Evolutionary conservation across 75 land plant genomes (phyloP).

Genomic region (Cupressus sempervirens): DNA sequence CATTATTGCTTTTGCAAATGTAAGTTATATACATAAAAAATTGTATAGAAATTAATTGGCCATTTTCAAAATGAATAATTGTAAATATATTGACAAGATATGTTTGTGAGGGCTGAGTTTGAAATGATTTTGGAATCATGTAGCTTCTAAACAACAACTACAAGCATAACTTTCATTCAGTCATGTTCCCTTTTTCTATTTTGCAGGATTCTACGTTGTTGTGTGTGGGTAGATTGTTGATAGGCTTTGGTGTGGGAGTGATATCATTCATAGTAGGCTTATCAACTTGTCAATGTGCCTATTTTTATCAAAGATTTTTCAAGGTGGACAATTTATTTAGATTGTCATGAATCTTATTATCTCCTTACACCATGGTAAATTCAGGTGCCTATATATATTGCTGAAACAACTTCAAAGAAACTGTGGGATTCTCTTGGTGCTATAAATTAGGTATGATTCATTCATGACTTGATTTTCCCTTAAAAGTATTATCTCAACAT

Average conservation of each 20-base stretch:
- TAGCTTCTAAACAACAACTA: neutral
- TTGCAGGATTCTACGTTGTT: constrained; percentile 53
- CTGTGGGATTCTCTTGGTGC: constrained; percentile 81
- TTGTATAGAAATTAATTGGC: neutral
- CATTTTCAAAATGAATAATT: neutral
- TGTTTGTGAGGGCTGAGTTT: neutral
- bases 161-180: neutral
- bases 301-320: neutral
- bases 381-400: constrained; percentile 79
- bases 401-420: constrained; percentile 84
- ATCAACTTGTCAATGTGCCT: neutral
- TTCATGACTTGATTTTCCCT: neutral
- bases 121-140: neutral
- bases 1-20: constrained; percentile 70
- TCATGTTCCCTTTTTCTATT: neutral
- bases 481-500: neutral
- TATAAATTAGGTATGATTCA: constrained; percentile 68
- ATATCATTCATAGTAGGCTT: constrained; percentile 77
- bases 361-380: neutral
- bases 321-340: neutral
- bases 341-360: neutral
- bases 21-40: constrained; percentile 17
- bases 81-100: neutral
- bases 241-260: constrained; percentile 88
- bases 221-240: constrained; percentile 73